Conservation (phyloP, 768 basidiomycete species). For the Lyophyllum semitale region DNA sequence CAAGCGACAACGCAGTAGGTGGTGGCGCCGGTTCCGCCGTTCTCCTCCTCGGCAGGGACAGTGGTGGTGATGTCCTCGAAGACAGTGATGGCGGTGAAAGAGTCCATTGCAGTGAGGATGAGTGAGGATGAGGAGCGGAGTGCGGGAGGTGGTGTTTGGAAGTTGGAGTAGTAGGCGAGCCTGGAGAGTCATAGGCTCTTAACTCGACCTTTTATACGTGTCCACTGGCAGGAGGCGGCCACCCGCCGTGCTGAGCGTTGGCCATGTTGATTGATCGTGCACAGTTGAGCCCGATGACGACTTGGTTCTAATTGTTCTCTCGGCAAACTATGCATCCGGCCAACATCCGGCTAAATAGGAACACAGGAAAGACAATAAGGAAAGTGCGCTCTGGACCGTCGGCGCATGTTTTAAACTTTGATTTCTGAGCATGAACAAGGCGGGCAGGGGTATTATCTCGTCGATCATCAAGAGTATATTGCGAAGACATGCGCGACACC, state of each 20-base stretch:
- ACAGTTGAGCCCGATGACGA: neutral
- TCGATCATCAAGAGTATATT: neutral
- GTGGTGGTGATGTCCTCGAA: neutral
- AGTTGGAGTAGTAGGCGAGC: neutral
- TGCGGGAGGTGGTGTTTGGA: neutral
- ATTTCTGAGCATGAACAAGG: neutral
- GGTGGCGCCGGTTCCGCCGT: neutral
- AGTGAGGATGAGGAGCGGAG: neutral
- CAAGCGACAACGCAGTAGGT: constrained; percentile 7
- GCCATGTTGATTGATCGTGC: no score
- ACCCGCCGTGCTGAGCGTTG: neutral
- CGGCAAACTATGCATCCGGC: neutral
- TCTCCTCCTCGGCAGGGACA: neutral
- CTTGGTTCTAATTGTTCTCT: neutral
- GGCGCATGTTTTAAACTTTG: neutral
- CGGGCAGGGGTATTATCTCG: neutral
- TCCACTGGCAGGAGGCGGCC: neutral
- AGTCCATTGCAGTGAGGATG: constrained; percentile 6
- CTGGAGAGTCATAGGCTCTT: neutral
- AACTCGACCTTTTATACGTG: neutral
- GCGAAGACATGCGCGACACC: neutral
- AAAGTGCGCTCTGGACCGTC: neutral
- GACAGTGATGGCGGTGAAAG: neutral
- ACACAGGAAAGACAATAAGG: neutral
- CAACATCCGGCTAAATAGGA: neutral